A percentile compares a stretch with the other conserved stretches of the same genome.
These are phyloP conservation scores for Botryotinia calthae DNA, from an alignment of 2,329 filamentous ascomycete genomes.

Conservation along the genomic window DNA sequence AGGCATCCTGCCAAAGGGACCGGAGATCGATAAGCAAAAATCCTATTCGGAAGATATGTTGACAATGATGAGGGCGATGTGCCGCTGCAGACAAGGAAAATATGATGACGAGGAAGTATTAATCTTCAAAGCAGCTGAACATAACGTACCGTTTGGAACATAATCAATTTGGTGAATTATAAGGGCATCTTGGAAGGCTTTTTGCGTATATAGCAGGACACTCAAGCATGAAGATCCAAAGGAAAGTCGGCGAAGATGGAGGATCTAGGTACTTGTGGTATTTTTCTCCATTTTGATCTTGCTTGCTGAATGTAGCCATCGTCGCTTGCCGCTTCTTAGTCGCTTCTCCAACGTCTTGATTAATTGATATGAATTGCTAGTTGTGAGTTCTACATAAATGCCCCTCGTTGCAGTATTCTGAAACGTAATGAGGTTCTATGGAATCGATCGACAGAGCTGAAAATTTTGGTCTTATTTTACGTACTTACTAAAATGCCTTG, in stretches of 20 bases:
- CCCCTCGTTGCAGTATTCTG: background rate
- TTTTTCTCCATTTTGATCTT: background rate
- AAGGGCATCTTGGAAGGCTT: background rate
- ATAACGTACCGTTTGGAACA: background rate
- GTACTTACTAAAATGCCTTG: background rate
- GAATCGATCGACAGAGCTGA: background rate
- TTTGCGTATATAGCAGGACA: background rate
- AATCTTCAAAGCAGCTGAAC: background rate
- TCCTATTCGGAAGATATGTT: background rate
- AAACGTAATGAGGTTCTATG: background rate
- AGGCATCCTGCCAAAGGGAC: background rate
- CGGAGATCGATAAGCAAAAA: background rate
- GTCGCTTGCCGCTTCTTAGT: background rate
- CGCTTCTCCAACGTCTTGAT: background rate
- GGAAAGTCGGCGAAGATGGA: background rate
- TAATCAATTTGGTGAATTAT: background rate
- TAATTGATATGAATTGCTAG: background rate
- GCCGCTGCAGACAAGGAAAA: background rate
- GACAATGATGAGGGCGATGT: background rate
- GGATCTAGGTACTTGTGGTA: background rate
- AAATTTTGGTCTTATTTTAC: background rate
- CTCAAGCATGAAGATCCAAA: background rate
- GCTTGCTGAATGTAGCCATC: background rate
- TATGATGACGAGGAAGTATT: background rate
- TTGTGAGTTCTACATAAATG: background rate